Evolutionary conservation across 2,329 filamentous ascomycete species (phyloP), one percentile per base, ranked within the genome.

Genomic region (Talaromyces sp.): DNA sequence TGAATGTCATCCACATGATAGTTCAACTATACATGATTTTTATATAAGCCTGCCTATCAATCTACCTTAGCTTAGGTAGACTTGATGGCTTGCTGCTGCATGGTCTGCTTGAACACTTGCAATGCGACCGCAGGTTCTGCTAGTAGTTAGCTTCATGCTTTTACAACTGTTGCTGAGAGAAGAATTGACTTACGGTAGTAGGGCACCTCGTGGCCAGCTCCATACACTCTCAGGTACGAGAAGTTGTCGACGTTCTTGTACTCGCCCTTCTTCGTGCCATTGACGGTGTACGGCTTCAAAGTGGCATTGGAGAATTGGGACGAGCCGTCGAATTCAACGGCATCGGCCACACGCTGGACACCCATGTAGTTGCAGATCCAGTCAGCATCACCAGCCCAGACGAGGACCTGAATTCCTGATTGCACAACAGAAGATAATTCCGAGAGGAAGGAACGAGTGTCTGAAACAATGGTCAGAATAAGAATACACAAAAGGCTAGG

Each of bases 361-460:
- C 83, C 84, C 22, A 84, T 73, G 84, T 84, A 86, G 65, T 84
- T 83, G 67, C 81, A 83, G 4, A 78, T 77, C 65, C 80, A 86
- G 68, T 87, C 84, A 2, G 82, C 77, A 67, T 87, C 85, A 1
- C 84, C 84, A 66, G 85, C 85, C 52, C 85, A 75, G 27, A 86
- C 70, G 49, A 82, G 77, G 4, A 87, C 83, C 62, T 84, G 83
- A 57, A 86, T 77, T 11, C 83, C 83, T 15, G 77, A 75, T 57
- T 87, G 84, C 6, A 53, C 49, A 22, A 53, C 49, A 28, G 62
- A 95, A 76, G 6, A 88, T 88, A 17, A 95, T 83, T 11, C 85
- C 86, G 19, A 92, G 83, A 15, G 86, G 87, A 2, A 78, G 17
- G 77, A 1, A 78, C 80, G 58, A 90, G 78, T 25, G 90, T 82